phyloP scores from a whole-genome alignment of 352 stramenopile species.

The Globisporangium iwayamae region DNA sequence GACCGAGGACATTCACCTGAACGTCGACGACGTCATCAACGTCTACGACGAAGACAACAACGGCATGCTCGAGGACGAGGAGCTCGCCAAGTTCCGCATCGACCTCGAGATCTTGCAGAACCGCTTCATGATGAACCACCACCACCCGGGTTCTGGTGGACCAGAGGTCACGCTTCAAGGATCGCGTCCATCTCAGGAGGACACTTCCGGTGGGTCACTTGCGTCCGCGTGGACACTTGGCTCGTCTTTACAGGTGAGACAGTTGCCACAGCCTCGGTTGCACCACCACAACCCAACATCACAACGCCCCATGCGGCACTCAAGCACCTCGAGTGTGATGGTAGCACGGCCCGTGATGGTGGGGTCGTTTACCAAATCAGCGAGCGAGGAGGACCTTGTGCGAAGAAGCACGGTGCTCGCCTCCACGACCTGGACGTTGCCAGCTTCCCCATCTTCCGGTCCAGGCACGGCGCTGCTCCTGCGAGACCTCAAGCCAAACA shows the following conservation, averaged over 20 bases:
- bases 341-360: not conserved
- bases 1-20: slow-evolving; percentile 65
- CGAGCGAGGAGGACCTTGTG: not conserved
- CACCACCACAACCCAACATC: not conserved
- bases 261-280: not conserved
- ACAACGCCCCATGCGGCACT: not conserved
- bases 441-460: not conserved
- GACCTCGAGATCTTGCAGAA: slow-evolving; percentile 75
- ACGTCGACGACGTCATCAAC: slow-evolving; percentile 76
- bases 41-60: slow-evolving; percentile 81
- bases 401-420: not conserved
- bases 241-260: not conserved
- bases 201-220: not conserved
- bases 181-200: not conserved
- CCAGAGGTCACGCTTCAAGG: not conserved
- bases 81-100: slow-evolving; percentile 62
- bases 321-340: not conserved
- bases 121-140: slow-evolving; percentile 42
- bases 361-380: not conserved
- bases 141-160: not conserved
- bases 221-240: slow-evolving; percentile 1
- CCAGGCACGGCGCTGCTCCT: not conserved
- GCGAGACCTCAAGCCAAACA: not conserved
- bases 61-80: slow-evolving; percentile 72
- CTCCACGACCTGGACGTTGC: not conserved